Percentiles rank a stretch among this genome's conserved stretches.
phyloP scores from a whole-genome alignment of 2,329 filamentous ascomycete genomes.

The Colletotrichum sp. region DNA sequence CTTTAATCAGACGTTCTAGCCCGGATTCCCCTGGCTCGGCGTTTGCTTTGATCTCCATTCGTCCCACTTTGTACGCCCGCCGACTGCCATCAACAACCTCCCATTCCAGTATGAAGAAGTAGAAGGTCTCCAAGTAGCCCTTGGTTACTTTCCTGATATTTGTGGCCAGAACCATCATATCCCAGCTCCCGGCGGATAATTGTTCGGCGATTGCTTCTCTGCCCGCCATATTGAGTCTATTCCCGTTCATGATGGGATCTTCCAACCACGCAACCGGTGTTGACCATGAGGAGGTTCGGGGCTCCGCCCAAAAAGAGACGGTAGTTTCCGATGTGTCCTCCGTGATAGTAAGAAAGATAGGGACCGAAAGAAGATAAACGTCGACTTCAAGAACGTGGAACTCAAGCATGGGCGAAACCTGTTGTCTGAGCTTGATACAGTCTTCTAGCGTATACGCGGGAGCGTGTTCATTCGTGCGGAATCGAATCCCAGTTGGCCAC shows the following conservation, averaged over 20 bases:
- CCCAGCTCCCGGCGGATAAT: background rate
- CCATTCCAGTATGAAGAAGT: background rate
- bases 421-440: background rate
- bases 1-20: background rate
- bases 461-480: background rate
- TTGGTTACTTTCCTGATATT: background rate
- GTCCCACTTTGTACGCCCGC: background rate
- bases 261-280: background rate
- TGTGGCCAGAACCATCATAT: background rate
- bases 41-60: background rate
- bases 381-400: background rate
- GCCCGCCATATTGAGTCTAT: background rate
- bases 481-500: background rate
- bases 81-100: background rate
- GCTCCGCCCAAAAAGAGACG: background rate
- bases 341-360: background rate
- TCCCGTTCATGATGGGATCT: background rate
- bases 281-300: background rate
- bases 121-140: background rate
- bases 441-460: background rate
- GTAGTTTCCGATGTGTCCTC: background rate
- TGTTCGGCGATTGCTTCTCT: background rate
- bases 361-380: background rate
- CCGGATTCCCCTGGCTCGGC: background rate
- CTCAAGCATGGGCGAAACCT: background rate